phyloP scores from a whole-genome alignment of 495 filamentous ascomycete species.

The Haplographium delicatum region DNA sequence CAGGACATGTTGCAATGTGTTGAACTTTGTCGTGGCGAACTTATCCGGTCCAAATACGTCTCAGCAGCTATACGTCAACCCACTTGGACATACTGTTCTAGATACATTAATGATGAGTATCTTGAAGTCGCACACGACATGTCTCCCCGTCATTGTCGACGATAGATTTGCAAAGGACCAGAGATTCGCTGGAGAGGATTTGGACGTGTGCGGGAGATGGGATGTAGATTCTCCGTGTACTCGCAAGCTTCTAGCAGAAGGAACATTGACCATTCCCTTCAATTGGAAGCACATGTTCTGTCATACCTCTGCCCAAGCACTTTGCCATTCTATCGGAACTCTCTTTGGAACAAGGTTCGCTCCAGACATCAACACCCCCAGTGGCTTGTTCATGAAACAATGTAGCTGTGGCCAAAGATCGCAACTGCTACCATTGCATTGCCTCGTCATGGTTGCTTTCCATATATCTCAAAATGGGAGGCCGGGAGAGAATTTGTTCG shows the following conservation, averaged over 20 bases:
- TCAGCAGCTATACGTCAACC: conserved; percentile 26
- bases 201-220: conserved; percentile 39
- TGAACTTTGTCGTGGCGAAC: conserved; percentile 14
- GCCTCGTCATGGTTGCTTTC: conserved; percentile 31
- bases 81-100: conserved; percentile 36
- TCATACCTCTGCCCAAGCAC: conserved; percentile 34
- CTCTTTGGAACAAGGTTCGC: conserved; percentile 23
- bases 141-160: conserved; percentile 33
- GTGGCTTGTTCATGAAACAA: conserved; percentile 32
- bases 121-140: conserved; percentile 33
- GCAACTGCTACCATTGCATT: conserved; percentile 33
- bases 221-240: conserved; percentile 35
- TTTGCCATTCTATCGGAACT: conserved; percentile 32
- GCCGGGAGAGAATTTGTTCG: conserved; percentile 36
- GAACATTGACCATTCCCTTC: conserved; percentile 24
- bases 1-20: conserved; percentile 32
- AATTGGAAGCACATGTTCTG: conserved; percentile 40
- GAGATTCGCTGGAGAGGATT: conserved; percentile 33
- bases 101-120: conserved; percentile 38
- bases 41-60: conserved; percentile 11
- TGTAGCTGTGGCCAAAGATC: conserved; percentile 33
- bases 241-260: conserved; percentile 11
- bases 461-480: conserved; percentile 29
- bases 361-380: conserved; percentile 29
- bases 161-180: conserved; percentile 41